Evolutionary conservation across 2,329 filamentous ascomycete genomes (phyloP).

Genomic region (Hypomyces perniciosus): DNA sequence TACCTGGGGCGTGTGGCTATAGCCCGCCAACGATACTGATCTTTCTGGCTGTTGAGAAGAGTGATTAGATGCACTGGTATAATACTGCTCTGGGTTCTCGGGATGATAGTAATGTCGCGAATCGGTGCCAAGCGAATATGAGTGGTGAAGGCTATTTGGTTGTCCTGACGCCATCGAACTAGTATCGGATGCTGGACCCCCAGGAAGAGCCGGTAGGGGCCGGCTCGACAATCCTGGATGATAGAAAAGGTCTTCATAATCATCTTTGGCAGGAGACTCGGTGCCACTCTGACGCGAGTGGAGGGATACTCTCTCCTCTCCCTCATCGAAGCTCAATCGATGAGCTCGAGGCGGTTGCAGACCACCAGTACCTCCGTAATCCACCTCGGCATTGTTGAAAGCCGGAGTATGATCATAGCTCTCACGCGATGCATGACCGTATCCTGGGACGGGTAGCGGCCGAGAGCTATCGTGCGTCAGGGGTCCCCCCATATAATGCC

Average conservation of each 20-base stretch:
- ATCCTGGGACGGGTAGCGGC: slow-evolving; percentile 42
- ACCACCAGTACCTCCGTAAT: slow-evolving; percentile 87
- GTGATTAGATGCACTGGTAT: slow-evolving; percentile 30
- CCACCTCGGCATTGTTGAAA: slow-evolving; percentile 63
- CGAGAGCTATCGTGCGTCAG: slow-evolving; percentile 40
- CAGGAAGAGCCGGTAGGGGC: slow-evolving; percentile 58
- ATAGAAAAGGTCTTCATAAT: slow-evolving; percentile 88
- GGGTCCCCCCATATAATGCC: slow-evolving; percentile 32
- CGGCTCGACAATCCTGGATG: slow-evolving; percentile 70
- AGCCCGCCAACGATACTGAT: slow-evolving; percentile 76
- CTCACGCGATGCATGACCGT: slow-evolving; percentile 23
- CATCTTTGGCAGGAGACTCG: slow-evolving; percentile 63
- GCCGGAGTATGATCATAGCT: slow-evolving; percentile 30
- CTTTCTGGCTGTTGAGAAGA: slow-evolving; percentile 49
- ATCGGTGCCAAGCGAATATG: slow-evolving; percentile 44
- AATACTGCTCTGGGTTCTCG: slow-evolving; percentile 46
- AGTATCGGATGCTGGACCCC: slow-evolving; percentile 56
- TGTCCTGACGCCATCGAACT: slow-evolving; percentile 46
- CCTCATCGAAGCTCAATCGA: slow-evolving; percentile 85
- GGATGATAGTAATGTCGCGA: slow-evolving; percentile 32
- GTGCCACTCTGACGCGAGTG: slow-evolving; percentile 52
- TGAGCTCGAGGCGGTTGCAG: slow-evolving; percentile 68
- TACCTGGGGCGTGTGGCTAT: slow-evolving; percentile 72
- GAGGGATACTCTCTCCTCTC: slow-evolving; percentile 66
- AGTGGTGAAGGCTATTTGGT: slow-evolving; percentile 40